Percentiles rank a stretch among this genome's conserved stretches.
phyloP scores from a whole-genome alignment of 2,329 filamentous ascomycete species.

The Pestalotiopsis fici region DNA sequence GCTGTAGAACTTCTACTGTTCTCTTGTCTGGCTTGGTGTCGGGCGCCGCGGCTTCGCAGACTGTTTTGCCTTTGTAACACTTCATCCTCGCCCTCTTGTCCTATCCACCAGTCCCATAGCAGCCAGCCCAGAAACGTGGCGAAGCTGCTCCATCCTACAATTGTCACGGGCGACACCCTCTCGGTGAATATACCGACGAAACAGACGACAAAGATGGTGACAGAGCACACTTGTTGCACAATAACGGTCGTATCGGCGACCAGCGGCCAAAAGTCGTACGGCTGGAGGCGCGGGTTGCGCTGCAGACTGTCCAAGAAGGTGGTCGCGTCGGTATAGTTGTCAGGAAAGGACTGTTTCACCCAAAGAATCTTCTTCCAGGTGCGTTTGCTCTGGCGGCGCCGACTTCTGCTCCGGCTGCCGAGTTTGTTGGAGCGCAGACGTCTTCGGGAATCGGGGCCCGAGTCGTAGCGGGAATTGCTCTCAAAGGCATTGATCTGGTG shows the following conservation, averaged over 20 bases:
- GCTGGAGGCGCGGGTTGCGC: slow-evolving; percentile 87
- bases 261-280: slow-evolving; percentile 97
- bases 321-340: slow-evolving; percentile 97
- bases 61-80: slow-evolving; percentile 35
- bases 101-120: slow-evolving; percentile 89
- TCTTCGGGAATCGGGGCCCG: slow-evolving; percentile 34
- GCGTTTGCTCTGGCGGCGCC: slow-evolving; percentile 60
- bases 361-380: slow-evolving; percentile 96
- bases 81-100: slow-evolving; percentile 61
- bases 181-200: slow-evolving; percentile 90
- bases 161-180: slow-evolving; percentile 83
- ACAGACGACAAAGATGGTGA: slow-evolving; percentile 91
- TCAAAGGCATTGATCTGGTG: slow-evolving; percentile 49
- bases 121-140: slow-evolving; percentile 87
- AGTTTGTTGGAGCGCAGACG: slow-evolving; percentile 49
- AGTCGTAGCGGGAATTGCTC: slow-evolving; percentile 21
- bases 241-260: slow-evolving; percentile 96
- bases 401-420: slow-evolving; percentile 63
- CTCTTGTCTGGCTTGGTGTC: slow-evolving; percentile 26
- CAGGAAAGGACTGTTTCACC: slow-evolving; percentile 98
- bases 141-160: slow-evolving; percentile 82
- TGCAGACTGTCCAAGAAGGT: slow-evolving; percentile 97
- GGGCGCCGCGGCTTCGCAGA: slow-evolving; percentile 33
- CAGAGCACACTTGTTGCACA: slow-evolving; percentile 93
- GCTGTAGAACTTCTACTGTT: slow-evolving; percentile 26